phyloP scores from a whole-genome alignment of 306 rosid genomes.

The Astragalus membranaceus region DNA sequence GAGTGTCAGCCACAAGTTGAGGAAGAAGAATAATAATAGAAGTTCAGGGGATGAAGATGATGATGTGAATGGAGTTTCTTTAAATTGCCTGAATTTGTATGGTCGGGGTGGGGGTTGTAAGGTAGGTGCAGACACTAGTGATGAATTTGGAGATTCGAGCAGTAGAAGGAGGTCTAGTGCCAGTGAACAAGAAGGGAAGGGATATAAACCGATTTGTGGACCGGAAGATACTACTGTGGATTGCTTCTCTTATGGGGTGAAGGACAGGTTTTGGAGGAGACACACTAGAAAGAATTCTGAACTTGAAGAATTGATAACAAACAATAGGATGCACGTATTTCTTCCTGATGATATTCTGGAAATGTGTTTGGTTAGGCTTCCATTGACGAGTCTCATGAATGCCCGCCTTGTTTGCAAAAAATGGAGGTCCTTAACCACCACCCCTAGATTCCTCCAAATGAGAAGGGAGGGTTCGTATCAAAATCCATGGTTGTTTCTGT shows the following conservation, averaged over 20 bases:
- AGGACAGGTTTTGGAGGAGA: slow-evolving; percentile 82
- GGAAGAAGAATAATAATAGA: slow-evolving; percentile 52
- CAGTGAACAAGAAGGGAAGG: slow-evolving; percentile 72
- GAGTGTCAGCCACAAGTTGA: slow-evolving; percentile 84
- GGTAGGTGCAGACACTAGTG: slow-evolving; percentile 95
- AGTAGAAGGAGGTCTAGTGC: slow-evolving; percentile 84
- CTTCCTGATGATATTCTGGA: slow-evolving; percentile 96
- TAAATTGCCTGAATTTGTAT: slow-evolving; percentile 73
- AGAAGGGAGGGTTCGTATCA: slow-evolving; percentile 79
- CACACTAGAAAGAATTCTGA: slow-evolving; percentile 50
- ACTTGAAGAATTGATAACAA: slow-evolving; percentile 49
- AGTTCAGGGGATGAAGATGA: slow-evolving; percentile 61
- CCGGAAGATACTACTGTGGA: slow-evolving; percentile 69
- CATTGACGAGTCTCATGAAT: slow-evolving; percentile 78
- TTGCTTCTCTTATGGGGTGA: slow-evolving; percentile 87
- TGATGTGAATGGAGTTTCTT: slow-evolving; percentile 52
- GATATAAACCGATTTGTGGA: slow-evolving; percentile 63
- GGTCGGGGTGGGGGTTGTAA: slow-evolving; percentile 94
- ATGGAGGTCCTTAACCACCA: slow-evolving; percentile 80
- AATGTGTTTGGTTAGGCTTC: slow-evolving; percentile 95
- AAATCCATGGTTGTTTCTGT: slow-evolving; percentile 86
- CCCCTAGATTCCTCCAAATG: slow-evolving; percentile 79
- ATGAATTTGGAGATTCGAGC: slow-evolving; percentile 69
- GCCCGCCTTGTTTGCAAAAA: slow-evolving; percentile 97
- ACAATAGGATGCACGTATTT: slow-evolving; percentile 67